Evolutionary conservation across 2,329 filamentous ascomycete species (phyloP).

Genomic region (Fusarium pseudocircinatum): DNA sequence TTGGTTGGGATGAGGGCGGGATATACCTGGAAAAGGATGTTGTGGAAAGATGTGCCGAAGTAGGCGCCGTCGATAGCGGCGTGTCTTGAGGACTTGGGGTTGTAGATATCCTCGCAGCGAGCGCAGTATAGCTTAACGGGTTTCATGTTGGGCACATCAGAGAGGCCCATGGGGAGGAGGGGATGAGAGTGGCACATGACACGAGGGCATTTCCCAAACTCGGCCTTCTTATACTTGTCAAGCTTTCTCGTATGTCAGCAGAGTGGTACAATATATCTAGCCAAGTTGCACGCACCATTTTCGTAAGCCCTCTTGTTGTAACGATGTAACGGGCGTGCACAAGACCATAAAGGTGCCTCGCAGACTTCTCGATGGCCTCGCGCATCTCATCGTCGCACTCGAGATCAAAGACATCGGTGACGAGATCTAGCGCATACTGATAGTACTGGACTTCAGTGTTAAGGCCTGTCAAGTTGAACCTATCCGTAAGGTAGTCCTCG

Average conservation of each 20-base stretch:
- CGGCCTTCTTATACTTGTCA: slow-evolving; percentile 98
- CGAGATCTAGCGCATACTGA: slow-evolving; percentile 96
- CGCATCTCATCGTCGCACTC: slow-evolving; percentile 99
- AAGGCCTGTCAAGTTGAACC: slow-evolving; percentile 96
- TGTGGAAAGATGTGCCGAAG: slow-evolving; percentile 98
- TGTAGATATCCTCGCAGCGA: slow-evolving; percentile 98
- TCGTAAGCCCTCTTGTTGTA: slow-evolving; percentile 89
- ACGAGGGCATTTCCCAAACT: slow-evolving; percentile 97
- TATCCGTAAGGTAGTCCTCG: slow-evolving; percentile 97
- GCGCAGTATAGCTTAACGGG: slow-evolving; percentile 97
- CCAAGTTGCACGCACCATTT: slow-evolving; percentile 75
- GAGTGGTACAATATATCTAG: not conserved
- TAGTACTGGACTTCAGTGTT: slow-evolving; percentile 99
- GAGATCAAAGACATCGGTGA: slow-evolving; percentile 98
- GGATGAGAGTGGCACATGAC: slow-evolving; percentile 95
- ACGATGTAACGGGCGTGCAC: slow-evolving; percentile 98
- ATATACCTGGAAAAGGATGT: slow-evolving; percentile 99
- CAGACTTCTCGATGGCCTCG: slow-evolving; percentile 97
- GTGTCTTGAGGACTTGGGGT: slow-evolving; percentile 96
- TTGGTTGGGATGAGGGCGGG: slow-evolving; percentile 89
- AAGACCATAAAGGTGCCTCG: slow-evolving; percentile 92
- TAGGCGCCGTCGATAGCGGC: slow-evolving; percentile 96
- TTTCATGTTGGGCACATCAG: slow-evolving; percentile 86
- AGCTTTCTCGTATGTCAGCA: slow-evolving; percentile 66
- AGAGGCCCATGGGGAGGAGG: slow-evolving; percentile 92